phyloP scores from a whole-genome alignment of 176 grass and related monocot genomes.

The Carex cristatella region DNA sequence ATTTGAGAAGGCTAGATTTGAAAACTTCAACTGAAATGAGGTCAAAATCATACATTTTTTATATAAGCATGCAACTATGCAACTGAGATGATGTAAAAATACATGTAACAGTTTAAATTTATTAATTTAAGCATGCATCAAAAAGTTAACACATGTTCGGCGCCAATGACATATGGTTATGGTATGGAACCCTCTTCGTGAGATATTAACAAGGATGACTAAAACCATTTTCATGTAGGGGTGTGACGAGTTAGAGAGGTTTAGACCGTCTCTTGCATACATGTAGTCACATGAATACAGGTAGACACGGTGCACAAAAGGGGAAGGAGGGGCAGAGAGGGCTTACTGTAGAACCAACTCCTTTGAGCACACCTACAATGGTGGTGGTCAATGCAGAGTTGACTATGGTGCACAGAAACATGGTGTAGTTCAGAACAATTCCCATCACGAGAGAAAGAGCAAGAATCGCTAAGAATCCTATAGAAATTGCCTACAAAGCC shows the following conservation, averaged over 20 bases:
- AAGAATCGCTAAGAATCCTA: conserved; percentile 57
- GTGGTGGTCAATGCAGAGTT: conserved; percentile 96
- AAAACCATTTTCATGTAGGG: not conserved
- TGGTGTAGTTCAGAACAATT: conserved; percentile 81
- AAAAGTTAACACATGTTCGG: not conserved
- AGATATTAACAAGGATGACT: not conserved
- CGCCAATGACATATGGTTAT: not conserved
- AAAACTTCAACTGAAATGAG: not conserved
- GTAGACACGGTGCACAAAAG: not conserved
- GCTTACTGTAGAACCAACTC: conserved; percentile 80
- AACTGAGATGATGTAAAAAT: not conserved
- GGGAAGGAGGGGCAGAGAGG: not conserved
- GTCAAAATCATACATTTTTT: not conserved
- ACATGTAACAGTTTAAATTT: not conserved
- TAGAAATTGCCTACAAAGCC: conserved; percentile 44
- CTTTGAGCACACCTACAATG: conserved; percentile 96
- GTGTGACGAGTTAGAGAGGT: not conserved
- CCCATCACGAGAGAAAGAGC: conserved; percentile 76
- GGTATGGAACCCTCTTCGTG: not conserved
- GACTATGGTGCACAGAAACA: conserved; percentile 96
- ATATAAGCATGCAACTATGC: not conserved
- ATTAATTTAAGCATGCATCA: not conserved
- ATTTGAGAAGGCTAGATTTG: not conserved
- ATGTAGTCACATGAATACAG: not conserved
- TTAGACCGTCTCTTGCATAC: not conserved